Evolutionary conservation across 805 yeast genomes (phyloP), one percentile per base, ranked within the genome.

Genomic region (Pichia californica): DNA sequence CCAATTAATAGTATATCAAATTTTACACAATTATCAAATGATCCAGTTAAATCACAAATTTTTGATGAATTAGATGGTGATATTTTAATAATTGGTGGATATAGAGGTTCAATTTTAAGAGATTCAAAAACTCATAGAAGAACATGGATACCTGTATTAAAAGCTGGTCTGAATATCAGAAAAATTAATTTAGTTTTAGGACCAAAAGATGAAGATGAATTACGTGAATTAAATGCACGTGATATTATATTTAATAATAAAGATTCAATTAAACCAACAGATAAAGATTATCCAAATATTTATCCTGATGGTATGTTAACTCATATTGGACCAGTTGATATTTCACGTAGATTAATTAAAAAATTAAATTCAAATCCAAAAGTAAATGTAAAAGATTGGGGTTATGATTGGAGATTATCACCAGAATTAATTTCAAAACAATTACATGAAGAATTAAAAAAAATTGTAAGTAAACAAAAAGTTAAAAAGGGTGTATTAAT

Each of bases 381-480:
- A 11, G 73, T 83, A 4, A 72, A 64, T 14, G 79, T 86, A 6
- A 75, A 76, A 43, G 81, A 83, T 44, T 89, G 81, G 63, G 94
- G 95, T n/a, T 89, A 88, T 61, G 97, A 89, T 65, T 89, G 97
- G 97, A 73, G 97, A 54, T 62, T 88, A 6, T 78, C 89, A 7
- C 70, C 78, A 2, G 84, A 78, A 33, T 59, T 79, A 5, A 64
- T 71, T 16, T 67, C 84, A 11, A 57, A 63, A 7, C 70, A 78
- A 48, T 64, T 89, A n/a, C 64, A 62, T 28, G 61, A 69, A n/a
- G 70, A 69, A 38, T 59, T 86, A 14, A 49, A 53, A 16, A 55
- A 67, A 6, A 63, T 87, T 23, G 69, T 74, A 36, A 58, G 67
- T 10, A 54, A 62, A 21, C 40, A 36, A 20, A 31, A 21, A 3